phyloP scores from a whole-genome alignment of 352 stramenopile species.

The Globisporangium ultimum region DNA sequence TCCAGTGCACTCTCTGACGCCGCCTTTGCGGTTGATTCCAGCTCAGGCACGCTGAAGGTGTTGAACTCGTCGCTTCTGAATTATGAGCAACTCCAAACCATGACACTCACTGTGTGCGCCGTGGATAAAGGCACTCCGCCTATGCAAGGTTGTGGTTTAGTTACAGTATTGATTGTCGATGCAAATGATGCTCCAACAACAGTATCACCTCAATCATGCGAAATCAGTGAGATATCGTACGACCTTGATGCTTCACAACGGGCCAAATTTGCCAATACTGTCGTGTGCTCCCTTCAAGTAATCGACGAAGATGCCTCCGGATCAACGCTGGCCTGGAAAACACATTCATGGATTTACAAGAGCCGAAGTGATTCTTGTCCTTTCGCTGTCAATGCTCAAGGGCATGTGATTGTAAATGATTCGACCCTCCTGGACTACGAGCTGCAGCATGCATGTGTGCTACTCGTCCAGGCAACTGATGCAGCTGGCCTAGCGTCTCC shows the following conservation, averaged over 20 bases:
- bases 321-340: neutral
- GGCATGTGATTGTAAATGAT: conserved; percentile 1
- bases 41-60: conserved; percentile 5
- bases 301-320: conserved; percentile 2
- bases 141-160: conserved; percentile 2
- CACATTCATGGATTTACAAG: conserved; percentile 5
- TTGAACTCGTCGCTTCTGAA: conserved; percentile 5
- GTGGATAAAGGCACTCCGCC: conserved; percentile 5
- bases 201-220: conserved; percentile 1
- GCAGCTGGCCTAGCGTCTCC: conserved; percentile 7
- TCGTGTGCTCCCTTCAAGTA: conserved; percentile 6
- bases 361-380: neutral
- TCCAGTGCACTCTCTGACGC: neutral
- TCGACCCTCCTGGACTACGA: conserved; percentile 4
- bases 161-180: neutral
- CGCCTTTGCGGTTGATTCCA: conserved; percentile 1
- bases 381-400: neutral
- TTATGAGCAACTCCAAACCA: conserved; percentile 1
- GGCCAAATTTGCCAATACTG: neutral
- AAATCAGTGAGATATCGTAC: conserved; percentile 9
- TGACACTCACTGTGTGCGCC: conserved; percentile 2
- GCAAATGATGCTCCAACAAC: conserved; percentile 5
- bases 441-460: conserved; percentile 4
- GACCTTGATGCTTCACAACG: conserved; percentile 1
- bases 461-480: conserved; percentile 3